These are phyloP conservation scores for Pouteria glomerata DNA, from an alignment of 148 eudicot genomes.

Conservation along the genomic window DNA sequence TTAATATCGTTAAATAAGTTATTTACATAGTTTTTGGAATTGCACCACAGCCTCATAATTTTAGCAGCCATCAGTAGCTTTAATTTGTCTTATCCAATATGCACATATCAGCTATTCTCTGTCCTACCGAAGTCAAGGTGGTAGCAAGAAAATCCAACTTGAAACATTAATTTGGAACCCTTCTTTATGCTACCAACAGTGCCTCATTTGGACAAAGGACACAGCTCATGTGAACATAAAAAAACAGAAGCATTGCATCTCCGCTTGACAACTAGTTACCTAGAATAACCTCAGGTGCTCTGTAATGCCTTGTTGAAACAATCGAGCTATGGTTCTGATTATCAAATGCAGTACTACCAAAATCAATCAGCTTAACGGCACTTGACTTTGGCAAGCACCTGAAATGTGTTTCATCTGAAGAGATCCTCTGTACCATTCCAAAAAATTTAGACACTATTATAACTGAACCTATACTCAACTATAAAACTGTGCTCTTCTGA, in stretches of 20 bases:
- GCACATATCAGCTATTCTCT: background rate
- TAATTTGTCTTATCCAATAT: background rate
- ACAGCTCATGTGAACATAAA: constrained; percentile 9
- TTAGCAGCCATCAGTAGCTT: background rate
- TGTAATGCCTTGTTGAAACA: constrained; percentile 87
- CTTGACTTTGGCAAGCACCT: constrained; percentile 85
- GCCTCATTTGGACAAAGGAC: background rate
- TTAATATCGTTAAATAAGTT: background rate
- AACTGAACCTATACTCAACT: constrained; percentile 25
- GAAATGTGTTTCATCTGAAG: constrained; percentile 43
- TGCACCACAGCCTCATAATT: background rate
- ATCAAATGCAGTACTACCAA: constrained; percentile 82
- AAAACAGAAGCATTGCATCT: constrained; percentile 18
- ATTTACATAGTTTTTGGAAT: background rate
- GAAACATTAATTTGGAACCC: background rate
- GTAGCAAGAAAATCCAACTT: background rate
- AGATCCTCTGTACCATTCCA: constrained; percentile 54
- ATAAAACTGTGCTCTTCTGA: constrained; percentile 20
- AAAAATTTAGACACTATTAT: constrained; percentile 21
- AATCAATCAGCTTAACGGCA: constrained; percentile 90
- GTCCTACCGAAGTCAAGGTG: background rate
- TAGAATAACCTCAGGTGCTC: constrained; percentile 94
- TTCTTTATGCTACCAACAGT: background rate
- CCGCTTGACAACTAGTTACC: constrained; percentile 52
- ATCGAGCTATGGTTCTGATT: constrained; percentile 71